Evolutionary conservation across 1,284 basidiomycete genomes (phyloP).

Genomic region (Takashimella koratensis): DNA sequence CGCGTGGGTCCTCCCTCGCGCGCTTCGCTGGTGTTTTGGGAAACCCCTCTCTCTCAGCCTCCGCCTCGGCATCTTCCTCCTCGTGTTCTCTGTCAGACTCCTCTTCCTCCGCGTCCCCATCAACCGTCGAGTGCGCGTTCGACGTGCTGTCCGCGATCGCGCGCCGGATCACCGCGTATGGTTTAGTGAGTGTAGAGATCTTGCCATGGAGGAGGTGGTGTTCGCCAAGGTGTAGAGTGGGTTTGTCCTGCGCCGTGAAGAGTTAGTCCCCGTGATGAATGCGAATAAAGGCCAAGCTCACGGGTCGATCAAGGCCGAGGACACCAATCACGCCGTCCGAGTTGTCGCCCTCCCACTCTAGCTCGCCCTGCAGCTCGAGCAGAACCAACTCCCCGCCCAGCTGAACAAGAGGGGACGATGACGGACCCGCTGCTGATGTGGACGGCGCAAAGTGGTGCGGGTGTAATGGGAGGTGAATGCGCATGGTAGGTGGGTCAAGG

Average conservation of each 20-base stretch:
- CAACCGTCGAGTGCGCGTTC: background rate
- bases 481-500: conserved; percentile 24
- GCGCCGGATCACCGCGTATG: conserved; percentile 60
- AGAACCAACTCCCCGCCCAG: conserved; percentile 44
- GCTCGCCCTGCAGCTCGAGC: conserved; percentile 51
- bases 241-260: conserved; percentile 58
- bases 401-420: conserved; percentile 33
- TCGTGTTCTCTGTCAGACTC: conserved; percentile 21
- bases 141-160: conserved; percentile 6
- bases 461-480: conserved; percentile 46
- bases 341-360: conserved; percentile 54
- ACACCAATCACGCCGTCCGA: conserved; percentile 42
- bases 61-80: conserved; percentile 12
- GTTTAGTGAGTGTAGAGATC: conserved; percentile 68
- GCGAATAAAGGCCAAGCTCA: conserved; percentile 13
- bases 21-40: conserved; percentile 4
- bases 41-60: conserved; percentile 8
- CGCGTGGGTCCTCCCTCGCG: background rate
- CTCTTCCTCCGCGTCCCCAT: conserved; percentile 20
- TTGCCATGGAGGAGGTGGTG: conserved; percentile 88
- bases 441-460: conserved; percentile 29
- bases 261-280: background rate
- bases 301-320: conserved; percentile 45
- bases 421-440: conserved; percentile 11
- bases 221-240: conserved; percentile 69